phyloP scores from a whole-genome alignment of 257 asterid genomes.

The Nicotiana paniculata region DNA sequence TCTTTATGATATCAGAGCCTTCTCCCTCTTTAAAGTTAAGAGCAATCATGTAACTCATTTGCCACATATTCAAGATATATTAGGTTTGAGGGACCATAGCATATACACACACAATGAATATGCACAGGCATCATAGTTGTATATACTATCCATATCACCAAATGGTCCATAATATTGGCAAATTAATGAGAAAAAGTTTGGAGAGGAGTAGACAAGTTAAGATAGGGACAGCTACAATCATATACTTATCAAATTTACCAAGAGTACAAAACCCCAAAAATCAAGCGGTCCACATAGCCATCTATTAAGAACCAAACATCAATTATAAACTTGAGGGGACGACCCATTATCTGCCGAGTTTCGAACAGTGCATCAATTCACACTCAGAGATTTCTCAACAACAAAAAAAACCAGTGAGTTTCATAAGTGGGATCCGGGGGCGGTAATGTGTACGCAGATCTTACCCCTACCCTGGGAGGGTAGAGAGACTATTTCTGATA shows the following conservation, averaged over 20 bases:
- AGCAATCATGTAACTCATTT: not conserved
- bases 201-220: not conserved
- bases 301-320: conserved; percentile 17
- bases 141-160: not conserved
- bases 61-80: not conserved
- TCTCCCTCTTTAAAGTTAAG: too few relatives aligned
- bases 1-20: too few relatives aligned
- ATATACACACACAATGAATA: not conserved
- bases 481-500: too few relatives aligned
- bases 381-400: too few relatives aligned
- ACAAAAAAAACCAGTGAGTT: too few relatives aligned
- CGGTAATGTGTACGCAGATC: too few relatives aligned
- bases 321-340: conserved; percentile 2
- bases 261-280: not conserved
- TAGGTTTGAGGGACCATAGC: not conserved
- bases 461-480: too few relatives aligned
- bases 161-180: not conserved
- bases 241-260: conserved; percentile 20
- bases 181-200: not conserved
- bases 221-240: not conserved
- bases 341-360: not conserved
- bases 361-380: not conserved
- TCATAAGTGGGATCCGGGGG: too few relatives aligned
- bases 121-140: not conserved
- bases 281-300: conserved; percentile 4